Conservation (phyloP, 371 early-diverging fungal species). For the Rhizopus sp. region DNA sequence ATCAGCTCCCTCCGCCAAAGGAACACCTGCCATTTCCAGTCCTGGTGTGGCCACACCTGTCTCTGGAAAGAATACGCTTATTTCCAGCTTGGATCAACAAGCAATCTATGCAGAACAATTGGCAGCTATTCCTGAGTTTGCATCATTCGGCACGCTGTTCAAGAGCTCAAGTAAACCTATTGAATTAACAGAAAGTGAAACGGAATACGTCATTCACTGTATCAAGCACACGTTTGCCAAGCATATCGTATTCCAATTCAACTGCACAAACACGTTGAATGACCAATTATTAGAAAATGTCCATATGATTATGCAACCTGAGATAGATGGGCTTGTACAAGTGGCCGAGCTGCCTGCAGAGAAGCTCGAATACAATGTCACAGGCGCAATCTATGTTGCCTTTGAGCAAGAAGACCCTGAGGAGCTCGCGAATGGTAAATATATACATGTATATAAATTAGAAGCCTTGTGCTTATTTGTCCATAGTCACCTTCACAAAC, state of each 20-base stretch:
- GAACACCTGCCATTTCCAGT: constrained; percentile 13
- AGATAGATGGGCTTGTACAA: constrained; percentile 62
- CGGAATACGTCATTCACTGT: constrained; percentile 92
- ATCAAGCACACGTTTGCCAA: constrained; percentile 91
- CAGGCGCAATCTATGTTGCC: constrained; percentile 85
- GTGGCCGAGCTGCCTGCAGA: constrained; percentile 67
- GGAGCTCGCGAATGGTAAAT: constrained; percentile 57
- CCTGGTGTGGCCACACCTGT: not conserved
- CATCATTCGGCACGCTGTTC: constrained; percentile 82
- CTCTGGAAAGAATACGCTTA: not conserved
- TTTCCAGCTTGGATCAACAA: constrained; percentile 56
- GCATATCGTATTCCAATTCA: constrained; percentile 95
- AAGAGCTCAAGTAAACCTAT: constrained; percentile 78
- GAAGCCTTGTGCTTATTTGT: not conserved
- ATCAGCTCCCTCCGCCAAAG: constrained; percentile 29
- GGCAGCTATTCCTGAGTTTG: constrained; percentile 81
- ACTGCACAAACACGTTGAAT: constrained; percentile 91
- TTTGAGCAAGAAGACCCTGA: constrained; percentile 64
- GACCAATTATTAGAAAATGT: constrained; percentile 93
- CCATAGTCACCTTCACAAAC: constrained; percentile 76
- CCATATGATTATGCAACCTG: constrained; percentile 78
- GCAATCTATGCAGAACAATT: constrained; percentile 75
- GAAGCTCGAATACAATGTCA: constrained; percentile 76
- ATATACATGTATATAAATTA: not conserved
- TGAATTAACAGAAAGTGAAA: constrained; percentile 92